These are phyloP conservation scores for Cryphonectria japonica DNA, from an alignment of 2,329 filamentous ascomycete genomes.

Conservation along the genomic window DNA sequence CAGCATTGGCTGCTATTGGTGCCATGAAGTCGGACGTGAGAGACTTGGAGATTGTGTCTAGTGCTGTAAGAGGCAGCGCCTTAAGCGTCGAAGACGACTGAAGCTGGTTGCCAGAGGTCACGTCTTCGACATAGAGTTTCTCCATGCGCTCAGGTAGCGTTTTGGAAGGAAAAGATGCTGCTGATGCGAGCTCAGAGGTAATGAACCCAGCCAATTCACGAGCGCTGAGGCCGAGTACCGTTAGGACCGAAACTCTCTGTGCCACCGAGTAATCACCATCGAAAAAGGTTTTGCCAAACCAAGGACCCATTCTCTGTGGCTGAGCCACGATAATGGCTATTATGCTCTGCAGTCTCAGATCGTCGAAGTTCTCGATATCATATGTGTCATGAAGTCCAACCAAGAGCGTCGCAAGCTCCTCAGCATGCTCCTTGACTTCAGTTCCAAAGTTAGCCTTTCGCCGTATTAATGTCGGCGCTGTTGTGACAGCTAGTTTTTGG, in stretches of 20 bases:
- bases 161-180: conserved; percentile 76
- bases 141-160: conserved; percentile 75
- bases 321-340: conserved; percentile 79
- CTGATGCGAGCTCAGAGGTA: conserved; percentile 53
- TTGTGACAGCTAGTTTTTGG: conserved; percentile 77
- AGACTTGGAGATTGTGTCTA: conserved; percentile 69
- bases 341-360: conserved; percentile 77
- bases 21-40: conserved; percentile 76
- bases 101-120: conserved; percentile 32
- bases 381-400: conserved; percentile 85
- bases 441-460: conserved; percentile 87
- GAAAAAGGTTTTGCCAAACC: conserved; percentile 85
- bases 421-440: conserved; percentile 82
- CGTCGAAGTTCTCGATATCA: conserved; percentile 77
- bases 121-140: conserved; percentile 62
- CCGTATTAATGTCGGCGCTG: conserved; percentile 79
- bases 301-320: conserved; percentile 77
- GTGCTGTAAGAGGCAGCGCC: conserved; percentile 58
- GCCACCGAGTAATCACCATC: conserved; percentile 88
- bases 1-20: conserved; percentile 80
- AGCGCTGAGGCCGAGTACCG: conserved; percentile 78
- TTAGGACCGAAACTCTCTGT: conserved; percentile 81
- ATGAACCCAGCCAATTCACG: conserved; percentile 84
- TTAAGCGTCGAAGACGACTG: conserved; percentile 47
- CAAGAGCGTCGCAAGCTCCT: conserved; percentile 77